Conservation (phyloP, 139 green algal species). For the Coccomyxa sp. region DNA sequence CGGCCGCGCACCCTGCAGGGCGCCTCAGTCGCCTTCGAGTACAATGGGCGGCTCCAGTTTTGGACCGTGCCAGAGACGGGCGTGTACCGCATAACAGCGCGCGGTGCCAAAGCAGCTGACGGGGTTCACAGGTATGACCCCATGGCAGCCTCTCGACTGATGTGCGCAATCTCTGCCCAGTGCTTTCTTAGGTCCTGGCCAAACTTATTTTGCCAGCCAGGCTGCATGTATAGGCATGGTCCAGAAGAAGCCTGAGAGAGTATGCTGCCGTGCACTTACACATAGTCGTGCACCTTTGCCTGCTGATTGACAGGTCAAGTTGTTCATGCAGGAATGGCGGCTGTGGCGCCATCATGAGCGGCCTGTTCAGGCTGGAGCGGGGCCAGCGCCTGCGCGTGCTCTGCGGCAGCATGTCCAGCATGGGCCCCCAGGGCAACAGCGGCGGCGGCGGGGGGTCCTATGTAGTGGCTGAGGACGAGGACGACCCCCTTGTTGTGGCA, state of each 20-base stretch:
- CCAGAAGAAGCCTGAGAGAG: background rate
- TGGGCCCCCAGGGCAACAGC: background rate
- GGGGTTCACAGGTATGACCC: background rate
- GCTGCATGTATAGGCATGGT: background rate
- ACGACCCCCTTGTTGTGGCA: background rate
- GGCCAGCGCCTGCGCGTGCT: constrained; percentile 5
- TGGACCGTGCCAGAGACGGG: background rate
- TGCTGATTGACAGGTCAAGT: background rate
- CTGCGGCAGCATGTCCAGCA: background rate
- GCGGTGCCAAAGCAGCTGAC: background rate
- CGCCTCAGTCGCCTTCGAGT: background rate
- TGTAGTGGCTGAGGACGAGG: background rate
- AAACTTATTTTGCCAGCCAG: background rate
- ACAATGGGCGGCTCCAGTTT: background rate
- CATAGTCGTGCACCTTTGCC: background rate
- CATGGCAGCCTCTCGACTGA: background rate
- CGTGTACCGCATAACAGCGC: background rate
- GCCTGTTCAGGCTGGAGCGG: background rate
- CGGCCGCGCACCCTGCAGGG: background rate
- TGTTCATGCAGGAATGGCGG: background rate
- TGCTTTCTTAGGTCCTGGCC: background rate
- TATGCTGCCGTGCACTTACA: background rate
- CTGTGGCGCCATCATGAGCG: background rate
- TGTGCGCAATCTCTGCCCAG: too few species aligned
- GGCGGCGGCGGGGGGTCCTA: background rate